Percentiles rank a stretch among this genome's conserved stretches.
These are phyloP conservation scores for Mitragyna speciosa DNA, from an alignment of 257 asterid species.

Conservation along the genomic window DNA sequence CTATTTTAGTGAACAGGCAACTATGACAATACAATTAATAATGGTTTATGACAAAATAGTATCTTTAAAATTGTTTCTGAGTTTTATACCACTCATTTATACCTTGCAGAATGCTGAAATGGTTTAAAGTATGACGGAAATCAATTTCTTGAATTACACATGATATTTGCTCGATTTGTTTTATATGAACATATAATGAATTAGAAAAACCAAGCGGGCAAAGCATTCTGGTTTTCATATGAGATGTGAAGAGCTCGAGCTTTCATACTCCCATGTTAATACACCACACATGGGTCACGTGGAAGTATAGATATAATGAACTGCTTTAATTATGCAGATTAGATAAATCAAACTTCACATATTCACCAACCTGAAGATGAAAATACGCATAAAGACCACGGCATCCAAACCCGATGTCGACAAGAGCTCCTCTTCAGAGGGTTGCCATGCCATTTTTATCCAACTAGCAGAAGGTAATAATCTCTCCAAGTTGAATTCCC, in stretches of 20 bases:
- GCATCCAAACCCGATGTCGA: conserved; percentile 80
- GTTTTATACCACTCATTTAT: neutral
- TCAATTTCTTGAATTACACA: no score
- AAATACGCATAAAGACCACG: conserved; percentile 90
- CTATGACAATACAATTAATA: neutral
- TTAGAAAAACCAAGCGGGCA: no score
- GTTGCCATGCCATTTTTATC: conserved; percentile 81
- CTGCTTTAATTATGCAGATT: neutral
- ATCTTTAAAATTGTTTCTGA: neutral
- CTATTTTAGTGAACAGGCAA: neutral
- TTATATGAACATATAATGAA: no score
- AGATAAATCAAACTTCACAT: neutral
- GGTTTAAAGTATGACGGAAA: neutral
- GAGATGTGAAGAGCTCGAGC: no score
- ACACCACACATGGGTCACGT: no score
- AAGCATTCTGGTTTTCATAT: no score
- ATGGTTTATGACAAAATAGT: neutral
- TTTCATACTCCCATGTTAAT: no score
- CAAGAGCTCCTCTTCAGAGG: conserved; percentile 80
- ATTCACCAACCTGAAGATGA: conserved; percentile 60
- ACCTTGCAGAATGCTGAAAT: neutral
- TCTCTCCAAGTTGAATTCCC: conserved; percentile 38
- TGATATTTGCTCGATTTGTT: no score
- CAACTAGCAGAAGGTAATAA: conserved; percentile 63
- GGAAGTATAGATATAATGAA: neutral